Percentiles rank a stretch among this genome's conserved stretches.
Conservation (phyloP, 768 basidiomycete genomes). For the Psilocybe cyanescens region DNA sequence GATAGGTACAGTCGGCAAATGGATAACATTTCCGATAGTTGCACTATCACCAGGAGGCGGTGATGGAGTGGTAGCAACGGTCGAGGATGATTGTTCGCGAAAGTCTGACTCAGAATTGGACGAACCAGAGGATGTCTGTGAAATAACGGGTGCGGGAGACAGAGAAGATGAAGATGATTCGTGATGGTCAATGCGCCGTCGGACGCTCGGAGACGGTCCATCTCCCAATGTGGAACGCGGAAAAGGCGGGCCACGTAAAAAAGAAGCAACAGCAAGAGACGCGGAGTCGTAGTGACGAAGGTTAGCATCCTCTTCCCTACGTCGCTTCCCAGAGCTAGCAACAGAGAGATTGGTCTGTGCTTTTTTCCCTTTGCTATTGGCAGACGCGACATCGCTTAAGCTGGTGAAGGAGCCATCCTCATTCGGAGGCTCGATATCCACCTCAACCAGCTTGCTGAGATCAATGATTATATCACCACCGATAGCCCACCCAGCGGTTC, state of each 20-base stretch:
- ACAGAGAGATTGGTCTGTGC: conserved; percentile 17
- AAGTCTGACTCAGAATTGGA: conserved; percentile 12
- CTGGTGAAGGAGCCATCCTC: conserved; percentile 60
- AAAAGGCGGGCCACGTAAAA: conserved; percentile 44
- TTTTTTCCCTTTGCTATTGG: conserved; percentile 61
- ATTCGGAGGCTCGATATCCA: conserved; percentile 68
- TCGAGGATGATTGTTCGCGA: conserved; percentile 26
- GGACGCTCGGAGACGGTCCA: conserved; percentile 36
- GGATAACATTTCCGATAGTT: neutral
- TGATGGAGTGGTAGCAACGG: conserved; percentile 33
- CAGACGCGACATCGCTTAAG: conserved; percentile 55
- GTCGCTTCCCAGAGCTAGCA: conserved; percentile 48
- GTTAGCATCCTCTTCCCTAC: conserved; percentile 56
- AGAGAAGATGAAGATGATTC: conserved; percentile 18
- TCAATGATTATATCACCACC: conserved; percentile 88
- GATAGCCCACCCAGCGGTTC: conserved; percentile 89
- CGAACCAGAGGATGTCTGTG: conserved; percentile 22
- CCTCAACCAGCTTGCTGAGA: conserved; percentile 66
- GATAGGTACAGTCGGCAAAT: neutral
- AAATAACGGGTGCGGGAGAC: neutral
- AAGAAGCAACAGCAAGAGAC: conserved; percentile 55
- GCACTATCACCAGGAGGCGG: conserved; percentile 16
- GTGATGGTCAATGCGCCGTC: conserved; percentile 35
- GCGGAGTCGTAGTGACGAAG: conserved; percentile 59
- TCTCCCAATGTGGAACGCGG: conserved; percentile 23